A percentile compares a stretch with the other conserved stretches of the same genome.
phyloP scores from a whole-genome alignment of 164 flowering plant genomes.

The Umbilicus rupestris region DNA sequence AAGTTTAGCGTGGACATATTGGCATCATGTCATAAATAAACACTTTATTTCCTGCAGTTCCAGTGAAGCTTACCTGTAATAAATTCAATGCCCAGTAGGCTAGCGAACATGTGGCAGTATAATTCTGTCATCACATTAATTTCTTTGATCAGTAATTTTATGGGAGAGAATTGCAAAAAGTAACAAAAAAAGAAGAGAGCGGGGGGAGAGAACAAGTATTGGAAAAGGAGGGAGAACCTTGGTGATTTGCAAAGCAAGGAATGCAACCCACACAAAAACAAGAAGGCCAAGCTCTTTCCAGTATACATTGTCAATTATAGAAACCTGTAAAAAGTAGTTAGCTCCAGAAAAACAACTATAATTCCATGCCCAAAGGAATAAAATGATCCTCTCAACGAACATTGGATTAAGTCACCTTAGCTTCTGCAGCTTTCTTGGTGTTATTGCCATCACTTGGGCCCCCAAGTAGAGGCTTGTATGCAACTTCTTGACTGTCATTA shows the following conservation, averaged over 20 bases:
- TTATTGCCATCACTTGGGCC: constrained; percentile 30
- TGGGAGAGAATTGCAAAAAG: not conserved
- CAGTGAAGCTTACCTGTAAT: constrained; percentile 24
- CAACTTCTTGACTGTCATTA: constrained; percentile 30
- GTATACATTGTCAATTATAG: constrained; percentile 13
- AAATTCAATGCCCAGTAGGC: constrained; percentile 20
- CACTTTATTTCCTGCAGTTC: too few species aligned
- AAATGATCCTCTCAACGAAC: not conserved
- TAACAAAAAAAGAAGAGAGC: not conserved
- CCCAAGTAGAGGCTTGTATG: constrained; percentile 40
- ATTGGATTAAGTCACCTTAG: constrained; percentile 23
- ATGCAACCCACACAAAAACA: constrained; percentile 15
- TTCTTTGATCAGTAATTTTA: not conserved
- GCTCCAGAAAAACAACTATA: not conserved
- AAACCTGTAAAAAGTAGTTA: constrained; percentile 8
- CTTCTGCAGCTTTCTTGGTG: constrained; percentile 19
- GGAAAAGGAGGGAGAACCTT: constrained; percentile 7
- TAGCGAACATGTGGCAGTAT: constrained; percentile 18
- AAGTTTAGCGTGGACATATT: not conserved
- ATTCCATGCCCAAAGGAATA: not conserved
- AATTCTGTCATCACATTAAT: constrained; percentile 13
- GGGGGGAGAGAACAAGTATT: not conserved
- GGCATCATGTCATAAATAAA: not conserved
- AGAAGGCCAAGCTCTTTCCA: constrained; percentile 21
- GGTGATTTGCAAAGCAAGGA: constrained; percentile 16